These are phyloP conservation scores for Ilyonectria destructans DNA, from an alignment of 2,329 filamentous ascomycete genomes.

Conservation along the genomic window DNA sequence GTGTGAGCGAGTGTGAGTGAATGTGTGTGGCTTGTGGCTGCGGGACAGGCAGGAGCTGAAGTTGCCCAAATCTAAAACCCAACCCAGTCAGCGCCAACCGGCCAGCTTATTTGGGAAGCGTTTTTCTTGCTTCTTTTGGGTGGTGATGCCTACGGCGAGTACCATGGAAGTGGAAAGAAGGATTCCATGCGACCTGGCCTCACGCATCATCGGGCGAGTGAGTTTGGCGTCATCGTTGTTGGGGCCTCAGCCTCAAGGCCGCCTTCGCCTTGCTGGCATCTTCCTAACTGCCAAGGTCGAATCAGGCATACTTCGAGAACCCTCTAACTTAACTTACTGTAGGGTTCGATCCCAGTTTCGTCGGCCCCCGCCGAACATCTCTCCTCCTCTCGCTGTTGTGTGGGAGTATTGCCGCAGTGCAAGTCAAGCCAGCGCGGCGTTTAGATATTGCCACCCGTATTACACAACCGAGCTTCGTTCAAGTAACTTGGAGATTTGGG, in stretches of 20 bases:
- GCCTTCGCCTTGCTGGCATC: background rate
- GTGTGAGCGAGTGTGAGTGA: background rate
- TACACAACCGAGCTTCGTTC: background rate
- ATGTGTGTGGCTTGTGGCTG: background rate
- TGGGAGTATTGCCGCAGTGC: background rate
- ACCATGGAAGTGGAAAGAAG: background rate
- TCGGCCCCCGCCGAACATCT: slow-evolving; percentile 12
- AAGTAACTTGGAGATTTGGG: background rate
- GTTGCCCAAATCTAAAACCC: slow-evolving; percentile 5
- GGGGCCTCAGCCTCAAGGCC: background rate
- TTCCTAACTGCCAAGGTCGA: slow-evolving; percentile 1
- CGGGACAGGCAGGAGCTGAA: slow-evolving; percentile 14
- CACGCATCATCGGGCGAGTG: background rate
- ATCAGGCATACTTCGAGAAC: slow-evolving; percentile 38
- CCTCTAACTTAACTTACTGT: slow-evolving; percentile 17
- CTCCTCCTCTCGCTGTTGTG: background rate
- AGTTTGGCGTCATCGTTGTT: background rate
- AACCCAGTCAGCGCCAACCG: slow-evolving; percentile 3
- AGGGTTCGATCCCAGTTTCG: slow-evolving; percentile 7
- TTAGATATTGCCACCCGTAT: background rate
- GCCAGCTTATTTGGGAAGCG: background rate
- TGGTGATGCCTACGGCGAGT: background rate
- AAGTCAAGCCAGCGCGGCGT: background rate
- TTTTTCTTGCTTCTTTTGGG: background rate
- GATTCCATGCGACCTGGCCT: background rate